Conservation (phyloP, 1,139 yeast species). For the Lodderomyces theae region DNA sequence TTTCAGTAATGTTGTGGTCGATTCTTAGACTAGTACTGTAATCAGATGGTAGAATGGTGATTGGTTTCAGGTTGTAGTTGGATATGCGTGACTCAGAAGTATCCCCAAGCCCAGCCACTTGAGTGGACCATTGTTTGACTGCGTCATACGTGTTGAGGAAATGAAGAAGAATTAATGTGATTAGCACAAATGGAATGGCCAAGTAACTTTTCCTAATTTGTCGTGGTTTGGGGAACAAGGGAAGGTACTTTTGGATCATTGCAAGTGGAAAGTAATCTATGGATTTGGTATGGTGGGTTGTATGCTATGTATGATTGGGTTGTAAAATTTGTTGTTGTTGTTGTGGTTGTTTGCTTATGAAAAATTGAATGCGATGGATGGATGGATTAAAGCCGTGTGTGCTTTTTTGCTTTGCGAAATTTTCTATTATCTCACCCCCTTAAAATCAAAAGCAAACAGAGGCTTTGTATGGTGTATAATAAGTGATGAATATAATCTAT, state of each 20-base stretch:
- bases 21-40: background rate
- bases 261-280: background rate
- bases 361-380: too few relatives aligned
- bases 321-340: background rate
- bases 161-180: constrained; percentile 1
- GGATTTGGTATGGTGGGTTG: background rate
- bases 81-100: constrained; percentile 1
- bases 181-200: constrained; percentile 3
- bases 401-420: too few relatives aligned
- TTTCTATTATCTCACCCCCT: too few relatives aligned
- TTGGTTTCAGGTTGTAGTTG: background rate
- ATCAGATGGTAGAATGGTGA: constrained; percentile 6
- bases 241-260: background rate
- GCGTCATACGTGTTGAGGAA: constrained; percentile 4
- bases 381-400: too few relatives aligned
- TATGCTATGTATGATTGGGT: background rate
- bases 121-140: constrained; percentile 2
- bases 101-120: background rate
- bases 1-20: constrained; percentile 1
- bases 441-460: too few relatives aligned
- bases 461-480: too few relatives aligned
- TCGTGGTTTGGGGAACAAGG: constrained; percentile 6
- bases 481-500: too few relatives aligned
- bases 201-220: constrained; percentile 5
- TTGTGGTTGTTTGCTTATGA: too few relatives aligned